Conservation (phyloP, 805 yeast genomes). For the Clavispora santaluciae region DNA sequence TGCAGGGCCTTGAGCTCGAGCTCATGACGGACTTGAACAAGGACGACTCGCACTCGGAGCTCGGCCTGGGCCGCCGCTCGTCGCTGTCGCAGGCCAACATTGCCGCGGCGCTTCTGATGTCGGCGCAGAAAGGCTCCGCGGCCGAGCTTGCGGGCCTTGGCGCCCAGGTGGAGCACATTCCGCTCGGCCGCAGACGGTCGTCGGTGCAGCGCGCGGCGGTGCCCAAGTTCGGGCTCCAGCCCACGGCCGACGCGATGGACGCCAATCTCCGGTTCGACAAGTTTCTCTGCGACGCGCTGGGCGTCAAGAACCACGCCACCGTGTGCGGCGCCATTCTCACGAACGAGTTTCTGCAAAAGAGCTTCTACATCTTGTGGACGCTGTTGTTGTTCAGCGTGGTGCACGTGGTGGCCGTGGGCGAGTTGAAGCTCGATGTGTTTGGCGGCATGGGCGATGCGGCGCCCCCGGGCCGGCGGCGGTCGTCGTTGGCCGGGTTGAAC, state of each 20-base stretch:
- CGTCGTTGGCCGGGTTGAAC: constrained; percentile 35
- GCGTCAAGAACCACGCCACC: constrained; percentile 13
- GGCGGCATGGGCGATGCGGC: constrained; percentile 15
- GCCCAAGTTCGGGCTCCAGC: constrained; percentile 33
- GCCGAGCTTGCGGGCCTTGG: constrained; percentile 18
- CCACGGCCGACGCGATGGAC: constrained; percentile 7
- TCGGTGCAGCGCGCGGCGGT: constrained; percentile 20
- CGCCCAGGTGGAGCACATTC: constrained; percentile 8
- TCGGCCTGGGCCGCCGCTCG: constrained; percentile 26
- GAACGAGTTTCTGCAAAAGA: constrained; percentile 33
- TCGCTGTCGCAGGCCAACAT: constrained; percentile 31
- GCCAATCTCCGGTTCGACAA: constrained; percentile 6
- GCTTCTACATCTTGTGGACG: constrained; percentile 32
- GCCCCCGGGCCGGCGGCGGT: constrained; percentile 23
- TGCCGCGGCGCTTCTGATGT: constrained; percentile 18
- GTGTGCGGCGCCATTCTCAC: constrained; percentile 36
- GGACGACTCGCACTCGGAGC: constrained; percentile 28
- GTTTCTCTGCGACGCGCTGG: constrained; percentile 5
- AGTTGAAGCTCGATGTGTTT: constrained; percentile 24
- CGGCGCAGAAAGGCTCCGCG: constrained; percentile 17
- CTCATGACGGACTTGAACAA: constrained; percentile 34
- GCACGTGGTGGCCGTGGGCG: constrained; percentile 32
- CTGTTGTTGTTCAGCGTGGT: constrained; percentile 14
- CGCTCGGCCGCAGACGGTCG: constrained; percentile 18
- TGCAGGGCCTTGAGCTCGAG: constrained; percentile 32